Evolutionary conservation across 345 rosid genomes (phyloP), one percentile per base, ranked within the genome.

Genomic region (Angophora floribunda): DNA sequence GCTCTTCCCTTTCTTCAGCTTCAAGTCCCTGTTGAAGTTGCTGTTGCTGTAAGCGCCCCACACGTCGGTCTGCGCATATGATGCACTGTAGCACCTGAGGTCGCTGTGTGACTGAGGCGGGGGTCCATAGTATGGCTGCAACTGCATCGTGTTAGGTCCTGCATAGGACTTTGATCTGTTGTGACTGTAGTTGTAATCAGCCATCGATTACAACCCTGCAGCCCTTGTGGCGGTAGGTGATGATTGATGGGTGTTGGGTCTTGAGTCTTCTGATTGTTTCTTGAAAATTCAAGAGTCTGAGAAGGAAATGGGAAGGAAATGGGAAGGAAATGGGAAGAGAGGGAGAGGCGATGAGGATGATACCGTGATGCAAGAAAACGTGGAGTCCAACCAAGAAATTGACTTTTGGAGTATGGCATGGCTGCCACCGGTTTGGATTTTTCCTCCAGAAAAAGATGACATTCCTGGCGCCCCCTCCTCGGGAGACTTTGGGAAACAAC

Each of bases 1-100:
- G 87, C 87, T 89, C 89, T 91, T 94, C 88, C 92, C 96, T 89
- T 94, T 96, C 92, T 95, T 96, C 87, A 90, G 49, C 91, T 93
- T 91, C 51, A 90, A 91, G 44, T 90, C 92, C 82, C 82, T 75
- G 49, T 19, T 86, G 85, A 51, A 87, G 51, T 53, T 53, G 88
- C 19, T 88, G 87, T 87, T 85, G 90, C 90, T 85, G 88, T 51
- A 87, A 87, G 50, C 59, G 80, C 90, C 92, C 61, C 91, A 92
- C 87, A 95, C 85, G 92, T 93, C 95, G 44, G 92, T 41, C 89
- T 95, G 93, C 3, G 93, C 93, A 87, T 94, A 93, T 87, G 98
- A 91, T 6, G 93, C 89, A 86, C 98, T 96, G 79, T 95, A 95
- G 89, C 93, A 91, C 88, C 95, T 92, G 79, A 97, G 92, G 59